A percentile compares a stretch with the other conserved stretches of the same genome.
Evolutionary conservation across 306 rosid species (phyloP).

Genomic region (Lathyrus tuberosus): DNA sequence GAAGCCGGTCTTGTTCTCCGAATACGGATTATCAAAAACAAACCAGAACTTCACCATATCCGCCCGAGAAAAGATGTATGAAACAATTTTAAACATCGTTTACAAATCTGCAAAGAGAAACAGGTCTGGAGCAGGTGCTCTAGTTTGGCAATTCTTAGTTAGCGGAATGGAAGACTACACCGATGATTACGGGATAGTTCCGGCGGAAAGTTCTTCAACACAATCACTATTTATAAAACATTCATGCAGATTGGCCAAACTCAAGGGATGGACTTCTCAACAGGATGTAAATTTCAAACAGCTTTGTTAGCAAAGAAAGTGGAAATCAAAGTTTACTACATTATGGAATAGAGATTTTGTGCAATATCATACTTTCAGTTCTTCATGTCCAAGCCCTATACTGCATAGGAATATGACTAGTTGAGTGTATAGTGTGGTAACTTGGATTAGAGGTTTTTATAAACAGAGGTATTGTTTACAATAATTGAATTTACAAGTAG

Average conservation of each 20-base stretch:
- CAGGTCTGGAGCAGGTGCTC: conserved; percentile 80
- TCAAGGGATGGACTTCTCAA: conserved; percentile 46
- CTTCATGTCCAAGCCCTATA: conserved; percentile 21
- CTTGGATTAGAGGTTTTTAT: conserved; percentile 32
- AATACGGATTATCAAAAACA: conserved; percentile 72
- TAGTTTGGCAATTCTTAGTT: conserved; percentile 87
- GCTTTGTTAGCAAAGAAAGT: conserved; percentile 52
- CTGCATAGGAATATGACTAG: conserved; percentile 39
- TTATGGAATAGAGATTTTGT: conserved; percentile 35
- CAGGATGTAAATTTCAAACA: conserved; percentile 51
- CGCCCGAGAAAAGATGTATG: conserved; percentile 63
- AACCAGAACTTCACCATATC: conserved; percentile 58
- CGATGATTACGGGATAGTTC: conserved; percentile 83
- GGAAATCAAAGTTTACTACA: conserved; percentile 30
- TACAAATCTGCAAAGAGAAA: conserved; percentile 80
- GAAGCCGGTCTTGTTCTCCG: conserved; percentile 87
- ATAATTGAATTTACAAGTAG: conserved; percentile 18
- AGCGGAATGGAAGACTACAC: conserved; percentile 74
- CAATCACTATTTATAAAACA: conserved; percentile 55
- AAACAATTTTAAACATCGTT: conserved; percentile 54
- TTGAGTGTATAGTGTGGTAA: conserved; percentile 41
- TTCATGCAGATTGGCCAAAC: conserved; percentile 77
- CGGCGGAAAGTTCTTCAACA: conserved; percentile 60
- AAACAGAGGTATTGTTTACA: not conserved
- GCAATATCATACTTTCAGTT: conserved; percentile 30